phyloP scores from a whole-genome alignment of 768 basidiomycete genomes.

The Pleurotus tuber-regium region DNA sequence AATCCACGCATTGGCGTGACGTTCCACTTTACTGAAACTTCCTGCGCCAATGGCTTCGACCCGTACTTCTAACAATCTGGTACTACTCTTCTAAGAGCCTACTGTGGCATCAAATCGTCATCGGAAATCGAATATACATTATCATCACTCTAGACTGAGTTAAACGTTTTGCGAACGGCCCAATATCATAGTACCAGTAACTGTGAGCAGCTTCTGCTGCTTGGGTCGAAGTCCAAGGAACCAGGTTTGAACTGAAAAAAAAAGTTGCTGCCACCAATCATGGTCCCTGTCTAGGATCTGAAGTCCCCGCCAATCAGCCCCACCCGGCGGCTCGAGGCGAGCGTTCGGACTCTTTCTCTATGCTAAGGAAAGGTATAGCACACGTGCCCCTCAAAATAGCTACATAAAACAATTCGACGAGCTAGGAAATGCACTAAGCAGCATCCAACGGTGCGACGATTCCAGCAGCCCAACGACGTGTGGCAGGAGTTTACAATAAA shows the following conservation, averaged over 20 bases:
- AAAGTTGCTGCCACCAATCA: neutral
- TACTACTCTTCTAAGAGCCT: neutral
- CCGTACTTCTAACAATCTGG: neutral
- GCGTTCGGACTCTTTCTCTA: neutral
- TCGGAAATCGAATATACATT: neutral
- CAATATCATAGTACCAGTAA: neutral
- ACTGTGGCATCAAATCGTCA: neutral
- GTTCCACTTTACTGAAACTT: neutral
- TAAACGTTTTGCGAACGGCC: too few species aligned
- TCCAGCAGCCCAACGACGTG: too few species aligned
- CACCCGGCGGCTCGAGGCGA: neutral
- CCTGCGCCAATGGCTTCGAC: conserved; percentile 1
- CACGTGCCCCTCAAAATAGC: neutral
- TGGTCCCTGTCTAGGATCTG: neutral
- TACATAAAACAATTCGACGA: neutral
- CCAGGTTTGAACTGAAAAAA: too few species aligned
- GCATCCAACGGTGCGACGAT: too few species aligned
- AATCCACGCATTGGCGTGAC: conserved; percentile 5
- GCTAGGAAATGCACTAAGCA: neutral
- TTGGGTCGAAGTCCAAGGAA: too few species aligned
- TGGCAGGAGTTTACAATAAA: too few species aligned
- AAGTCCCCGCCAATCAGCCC: neutral
- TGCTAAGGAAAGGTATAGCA: too few species aligned
- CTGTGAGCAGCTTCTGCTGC: neutral
- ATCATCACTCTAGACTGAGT: neutral